Evolutionary conservation across 2,329 filamentous ascomycete species (phyloP).

Genomic region (Pseudovirgaria hyperparasitica): DNA sequence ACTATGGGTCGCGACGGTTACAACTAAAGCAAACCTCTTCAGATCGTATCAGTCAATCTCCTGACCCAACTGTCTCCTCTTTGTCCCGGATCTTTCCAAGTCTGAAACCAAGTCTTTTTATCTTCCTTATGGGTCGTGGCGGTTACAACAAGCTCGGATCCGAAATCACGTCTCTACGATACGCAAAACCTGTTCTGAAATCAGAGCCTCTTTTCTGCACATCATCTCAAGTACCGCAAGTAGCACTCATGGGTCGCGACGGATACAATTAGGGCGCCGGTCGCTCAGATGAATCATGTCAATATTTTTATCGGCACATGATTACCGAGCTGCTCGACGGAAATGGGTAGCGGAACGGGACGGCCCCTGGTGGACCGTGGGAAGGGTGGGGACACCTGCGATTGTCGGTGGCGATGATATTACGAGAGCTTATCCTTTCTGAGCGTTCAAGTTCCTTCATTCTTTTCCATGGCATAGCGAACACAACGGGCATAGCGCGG

Average conservation of each 20-base stretch:
- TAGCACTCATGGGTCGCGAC: slow-evolving; percentile 7
- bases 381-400: too few relatives aligned
- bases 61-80: slow-evolving; percentile 1
- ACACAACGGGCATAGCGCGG: too few relatives aligned
- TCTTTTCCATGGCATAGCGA: too few relatives aligned
- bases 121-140: slow-evolving; percentile 19
- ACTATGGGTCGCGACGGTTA: slow-evolving; percentile 29
- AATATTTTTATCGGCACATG: neutral
- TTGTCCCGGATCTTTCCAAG: slow-evolving; percentile 2
- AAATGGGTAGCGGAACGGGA: too few relatives aligned
- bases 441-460: too few relatives aligned
- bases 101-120: slow-evolving; percentile 6
- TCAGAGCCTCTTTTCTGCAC: too few relatives aligned
- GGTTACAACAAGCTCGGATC: slow-evolving; percentile 15
- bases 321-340: too few relatives aligned
- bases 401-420: too few relatives aligned
- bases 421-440: too few relatives aligned
- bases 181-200: too few relatives aligned
- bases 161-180: neutral
- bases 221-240: too few relatives aligned
- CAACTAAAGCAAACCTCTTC: slow-evolving; percentile 19
- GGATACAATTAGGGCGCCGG: slow-evolving; percentile 10
- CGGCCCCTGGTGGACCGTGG: too few relatives aligned
- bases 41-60: neutral
- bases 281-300: neutral